These are phyloP conservation scores for Stipa capillata DNA, from an alignment of 176 grass and related monocot genomes.

Conservation along the genomic window DNA sequence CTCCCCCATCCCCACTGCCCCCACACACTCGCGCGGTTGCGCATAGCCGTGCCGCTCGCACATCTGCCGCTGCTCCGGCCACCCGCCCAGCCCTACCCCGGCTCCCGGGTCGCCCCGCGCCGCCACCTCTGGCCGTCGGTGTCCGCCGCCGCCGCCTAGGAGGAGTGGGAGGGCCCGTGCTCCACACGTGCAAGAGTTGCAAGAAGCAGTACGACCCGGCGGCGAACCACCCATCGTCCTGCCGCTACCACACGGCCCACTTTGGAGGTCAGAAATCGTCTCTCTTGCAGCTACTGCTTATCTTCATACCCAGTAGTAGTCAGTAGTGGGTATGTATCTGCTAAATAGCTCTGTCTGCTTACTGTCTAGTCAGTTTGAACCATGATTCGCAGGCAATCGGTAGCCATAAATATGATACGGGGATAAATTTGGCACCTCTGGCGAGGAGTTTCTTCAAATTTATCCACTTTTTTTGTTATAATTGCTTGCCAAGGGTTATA, in stretches of 20 bases:
- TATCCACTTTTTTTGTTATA: background rate
- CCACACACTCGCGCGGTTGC: background rate
- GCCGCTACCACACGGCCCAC: slow-evolving; percentile 60
- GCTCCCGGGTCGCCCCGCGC: background rate
- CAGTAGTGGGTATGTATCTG: background rate
- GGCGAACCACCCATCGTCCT: slow-evolving; percentile 46
- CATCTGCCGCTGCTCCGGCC: background rate
- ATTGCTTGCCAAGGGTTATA: background rate
- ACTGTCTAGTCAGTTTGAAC: background rate
- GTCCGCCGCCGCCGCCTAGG: background rate
- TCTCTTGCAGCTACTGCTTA: background rate
- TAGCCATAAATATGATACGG: background rate
- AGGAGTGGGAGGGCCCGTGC: background rate
- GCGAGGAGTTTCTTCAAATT: background rate
- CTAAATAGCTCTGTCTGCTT: background rate
- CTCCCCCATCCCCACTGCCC: no score
- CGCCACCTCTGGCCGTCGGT: background rate
- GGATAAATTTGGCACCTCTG: background rate
- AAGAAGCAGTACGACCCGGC: slow-evolving; percentile 72
- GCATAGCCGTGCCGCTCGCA: background rate
- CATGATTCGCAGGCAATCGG: background rate
- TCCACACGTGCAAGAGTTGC: slow-evolving; percentile 85
- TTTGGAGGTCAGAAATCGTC: slow-evolving; percentile 40
- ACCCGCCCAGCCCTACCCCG: background rate
- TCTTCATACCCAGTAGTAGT: background rate